Percentiles rank a stretch among this genome's conserved stretches.
Conservation (phyloP, 2,329 filamentous ascomycete genomes). For the Ophiostoma australiae region DNA sequence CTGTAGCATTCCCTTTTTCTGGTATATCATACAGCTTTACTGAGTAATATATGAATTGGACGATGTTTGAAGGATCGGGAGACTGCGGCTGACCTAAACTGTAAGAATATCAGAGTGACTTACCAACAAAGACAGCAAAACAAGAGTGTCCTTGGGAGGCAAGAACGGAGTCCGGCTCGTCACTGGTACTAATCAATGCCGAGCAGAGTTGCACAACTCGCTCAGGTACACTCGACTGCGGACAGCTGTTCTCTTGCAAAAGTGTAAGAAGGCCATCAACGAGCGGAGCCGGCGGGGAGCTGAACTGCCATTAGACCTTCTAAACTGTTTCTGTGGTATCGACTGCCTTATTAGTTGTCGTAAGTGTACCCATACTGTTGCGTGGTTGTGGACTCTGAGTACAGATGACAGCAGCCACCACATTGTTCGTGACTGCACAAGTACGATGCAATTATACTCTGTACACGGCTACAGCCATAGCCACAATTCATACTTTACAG, state of each 20-base stretch:
- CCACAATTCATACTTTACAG: not conserved
- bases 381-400: not conserved
- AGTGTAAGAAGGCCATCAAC: not conserved
- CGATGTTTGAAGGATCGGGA: not conserved
- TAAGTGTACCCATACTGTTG: conserved; percentile 7
- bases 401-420: not conserved
- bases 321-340: conserved; percentile 1
- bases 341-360: conserved; percentile 7
- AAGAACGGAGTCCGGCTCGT: not conserved
- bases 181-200: not conserved
- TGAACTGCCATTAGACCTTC: not conserved
- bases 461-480: not conserved
- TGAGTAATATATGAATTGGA: not conserved
- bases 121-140: not conserved
- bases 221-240: not conserved
- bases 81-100: not conserved
- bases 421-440: not conserved
- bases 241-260: not conserved
- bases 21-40: not conserved
- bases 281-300: not conserved
- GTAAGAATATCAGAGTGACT: no score
- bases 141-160: not conserved
- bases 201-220: not conserved
- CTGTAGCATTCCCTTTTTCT: not conserved
- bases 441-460: not conserved